phyloP scores from a whole-genome alignment of 345 rosid genomes.

The Reutealis trisperma region DNA sequence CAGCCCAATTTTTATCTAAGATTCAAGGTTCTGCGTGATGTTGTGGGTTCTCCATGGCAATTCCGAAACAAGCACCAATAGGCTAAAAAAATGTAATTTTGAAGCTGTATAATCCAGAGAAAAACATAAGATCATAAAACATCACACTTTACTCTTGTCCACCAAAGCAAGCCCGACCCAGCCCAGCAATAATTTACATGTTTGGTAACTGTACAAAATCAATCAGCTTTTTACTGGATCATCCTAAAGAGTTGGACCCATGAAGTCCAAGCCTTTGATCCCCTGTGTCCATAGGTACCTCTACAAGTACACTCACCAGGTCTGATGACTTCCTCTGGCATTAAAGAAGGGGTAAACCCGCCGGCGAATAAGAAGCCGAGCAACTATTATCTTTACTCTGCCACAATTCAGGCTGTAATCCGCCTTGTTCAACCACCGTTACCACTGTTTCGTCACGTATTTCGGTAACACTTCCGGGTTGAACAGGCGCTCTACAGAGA shows the following conservation, averaged over 20 bases:
- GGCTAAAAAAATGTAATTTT: too few species aligned
- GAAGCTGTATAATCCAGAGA: too few species aligned
- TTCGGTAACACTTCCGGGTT: not conserved
- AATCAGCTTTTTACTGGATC: too few species aligned
- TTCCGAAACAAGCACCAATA: too few species aligned
- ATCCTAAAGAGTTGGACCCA: not conserved
- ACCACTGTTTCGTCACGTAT: not conserved
- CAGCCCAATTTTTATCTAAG: too few species aligned
- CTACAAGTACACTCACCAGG: not conserved
- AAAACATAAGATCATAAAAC: too few species aligned
- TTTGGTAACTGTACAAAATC: too few species aligned
- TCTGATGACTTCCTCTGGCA: conserved; percentile 9
- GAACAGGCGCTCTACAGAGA: conserved; percentile 17
- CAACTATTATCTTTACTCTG: not conserved
- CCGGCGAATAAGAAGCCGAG: conserved; percentile 10
- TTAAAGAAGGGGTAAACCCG: not conserved
- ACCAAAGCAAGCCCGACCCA: too few species aligned
- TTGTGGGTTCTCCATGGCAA: too few species aligned
- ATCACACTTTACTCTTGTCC: too few species aligned
- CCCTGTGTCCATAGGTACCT: not conserved
- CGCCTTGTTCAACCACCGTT: not conserved
- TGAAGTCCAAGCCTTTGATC: not conserved
- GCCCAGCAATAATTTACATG: too few species aligned
- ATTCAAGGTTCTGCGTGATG: too few species aligned
- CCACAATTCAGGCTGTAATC: not conserved